Percentiles rank a stretch among this genome's conserved stretches.
phyloP scores from a whole-genome alignment of 1,139 yeast species.

The Lodderomyces oxycetoniae region DNA sequence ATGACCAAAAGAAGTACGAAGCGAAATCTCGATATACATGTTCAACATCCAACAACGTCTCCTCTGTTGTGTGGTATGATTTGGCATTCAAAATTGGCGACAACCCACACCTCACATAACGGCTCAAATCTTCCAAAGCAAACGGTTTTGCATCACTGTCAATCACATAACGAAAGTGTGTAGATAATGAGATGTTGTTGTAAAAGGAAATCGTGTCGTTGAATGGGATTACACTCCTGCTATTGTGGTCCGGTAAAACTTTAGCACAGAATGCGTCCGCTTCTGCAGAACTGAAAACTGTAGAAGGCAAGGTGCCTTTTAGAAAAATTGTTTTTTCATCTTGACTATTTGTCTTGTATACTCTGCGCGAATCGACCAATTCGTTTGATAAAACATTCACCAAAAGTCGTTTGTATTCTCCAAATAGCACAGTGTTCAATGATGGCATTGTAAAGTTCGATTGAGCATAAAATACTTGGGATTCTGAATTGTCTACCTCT shows the following conservation, averaged over 20 bases:
- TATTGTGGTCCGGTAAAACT: conserved; percentile 10
- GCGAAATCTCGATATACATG: conserved; percentile 21
- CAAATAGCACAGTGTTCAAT: conserved; percentile 38
- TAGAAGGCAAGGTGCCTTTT: conserved; percentile 14
- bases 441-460: conserved; percentile 33
- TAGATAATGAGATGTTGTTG: conserved; percentile 16
- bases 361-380: conserved; percentile 16
- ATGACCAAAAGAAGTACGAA: conserved; percentile 57
- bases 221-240: too few relatives aligned
- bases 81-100: conserved; percentile 53
- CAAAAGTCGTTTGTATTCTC: conserved; percentile 37
- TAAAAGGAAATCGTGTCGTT: conserved; percentile 9
- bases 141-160: conserved; percentile 32
- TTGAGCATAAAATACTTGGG: conserved; percentile 19
- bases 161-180: conserved; percentile 37
- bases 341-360: conserved; percentile 18
- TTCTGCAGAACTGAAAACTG: conserved; percentile 11
- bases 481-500: not conserved
- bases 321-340: conserved; percentile 24
- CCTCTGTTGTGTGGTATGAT: conserved; percentile 11
- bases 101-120: conserved; percentile 50
- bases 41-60: conserved; percentile 10
- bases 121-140: conserved; percentile 26
- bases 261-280: conserved; percentile 4
- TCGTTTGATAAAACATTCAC: conserved; percentile 30